Evolutionary conservation across 2,329 filamentous ascomycete species (phyloP), one percentile per base, ranked within the genome.

Genomic region (Coniochaeta sp.): DNA sequence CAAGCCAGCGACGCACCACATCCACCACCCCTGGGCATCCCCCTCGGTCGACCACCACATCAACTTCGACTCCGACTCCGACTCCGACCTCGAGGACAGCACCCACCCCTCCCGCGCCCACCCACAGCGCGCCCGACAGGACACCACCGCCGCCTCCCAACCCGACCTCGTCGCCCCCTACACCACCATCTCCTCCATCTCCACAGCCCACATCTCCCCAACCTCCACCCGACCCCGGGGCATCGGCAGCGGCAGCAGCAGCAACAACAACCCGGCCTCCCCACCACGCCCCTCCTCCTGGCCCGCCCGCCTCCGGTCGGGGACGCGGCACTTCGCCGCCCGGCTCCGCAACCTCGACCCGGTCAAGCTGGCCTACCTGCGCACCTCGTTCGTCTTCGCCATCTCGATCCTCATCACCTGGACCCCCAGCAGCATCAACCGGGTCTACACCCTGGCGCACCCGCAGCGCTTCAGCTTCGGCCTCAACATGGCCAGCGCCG

Each of bases 371-470:
- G 82, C 83, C 11, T 86, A 86, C 66, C 75, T 86, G 50, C 79
- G 82, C 16, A 86, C 83, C 8, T 85, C 81, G 28, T 83, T 85
- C 67, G 79, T 86, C 12, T 86, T 86, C 65, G 81, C 82, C 55
- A 76, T 86, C 61, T 84, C 81, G 56, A 82, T 86, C 28, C 73
- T 86, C 36, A 81, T 85, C 47, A 86, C 83, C 3, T 86, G 83
- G 83, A 85, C 82, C 4, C 83, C 83, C 6, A 89, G 86, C 65
- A 89, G 86, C 61, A 80, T 90, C 69, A 93, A 93, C 72, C 81
- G 89, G 33, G 83, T 92, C 31, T 88, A 91, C 72, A 82, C 85
- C 63, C 80, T 91, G 64, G 73, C 85, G 8, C 73, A 82, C 58
- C 82, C 83, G 0, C 69, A 78, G 14, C 66, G 74, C 9, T 77